phyloP scores from a whole-genome alignment of 805 yeast species.

The Wickerhamomyces queroliae region DNA sequence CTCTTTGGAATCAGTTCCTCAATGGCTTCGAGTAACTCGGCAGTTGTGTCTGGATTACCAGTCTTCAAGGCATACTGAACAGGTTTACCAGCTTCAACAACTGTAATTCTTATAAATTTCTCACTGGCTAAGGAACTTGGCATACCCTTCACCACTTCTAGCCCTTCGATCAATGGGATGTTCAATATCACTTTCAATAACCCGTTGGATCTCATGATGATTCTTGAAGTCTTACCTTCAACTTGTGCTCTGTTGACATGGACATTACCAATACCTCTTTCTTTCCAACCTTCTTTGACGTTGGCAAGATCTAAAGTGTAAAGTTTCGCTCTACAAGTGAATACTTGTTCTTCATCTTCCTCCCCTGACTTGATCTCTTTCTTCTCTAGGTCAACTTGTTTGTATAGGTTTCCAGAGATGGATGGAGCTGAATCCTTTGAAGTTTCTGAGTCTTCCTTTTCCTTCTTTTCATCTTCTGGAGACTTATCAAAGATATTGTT shows the following conservation, averaged over 20 bases:
- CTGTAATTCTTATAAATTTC: constrained; percentile 72
- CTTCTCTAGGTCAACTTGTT: constrained; percentile 55
- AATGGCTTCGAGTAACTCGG: constrained; percentile 48
- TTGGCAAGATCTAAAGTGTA: constrained; percentile 67
- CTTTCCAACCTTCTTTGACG: constrained; percentile 85
- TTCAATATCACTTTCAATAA: constrained; percentile 78
- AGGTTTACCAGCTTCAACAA: constrained; percentile 60
- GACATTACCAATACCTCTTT: constrained; percentile 85
- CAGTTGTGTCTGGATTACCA: constrained; percentile 54
- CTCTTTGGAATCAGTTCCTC: constrained; percentile 22
- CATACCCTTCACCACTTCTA: constrained; percentile 72
- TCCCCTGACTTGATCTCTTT: constrained; percentile 79
- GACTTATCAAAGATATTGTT: constrained; percentile 52
- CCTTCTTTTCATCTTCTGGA: constrained; percentile 15
- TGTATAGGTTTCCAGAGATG: constrained; percentile 32
- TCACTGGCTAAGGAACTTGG: constrained; percentile 81
- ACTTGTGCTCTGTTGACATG: constrained; percentile 54
- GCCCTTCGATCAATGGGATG: constrained; percentile 54
- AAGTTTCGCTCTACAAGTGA: constrained; percentile 68
- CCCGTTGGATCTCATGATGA: constrained; percentile 90
- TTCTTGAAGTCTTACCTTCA: constrained; percentile 41
- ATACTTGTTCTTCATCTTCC: constrained; percentile 71
- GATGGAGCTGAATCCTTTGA: constrained; percentile 24
- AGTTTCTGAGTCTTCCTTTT: constrained; percentile 14
- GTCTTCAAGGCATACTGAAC: constrained; percentile 80